Evolutionary conservation across 441 rosid genomes (phyloP).

Genomic region (Metrosideros polymorpha): DNA sequence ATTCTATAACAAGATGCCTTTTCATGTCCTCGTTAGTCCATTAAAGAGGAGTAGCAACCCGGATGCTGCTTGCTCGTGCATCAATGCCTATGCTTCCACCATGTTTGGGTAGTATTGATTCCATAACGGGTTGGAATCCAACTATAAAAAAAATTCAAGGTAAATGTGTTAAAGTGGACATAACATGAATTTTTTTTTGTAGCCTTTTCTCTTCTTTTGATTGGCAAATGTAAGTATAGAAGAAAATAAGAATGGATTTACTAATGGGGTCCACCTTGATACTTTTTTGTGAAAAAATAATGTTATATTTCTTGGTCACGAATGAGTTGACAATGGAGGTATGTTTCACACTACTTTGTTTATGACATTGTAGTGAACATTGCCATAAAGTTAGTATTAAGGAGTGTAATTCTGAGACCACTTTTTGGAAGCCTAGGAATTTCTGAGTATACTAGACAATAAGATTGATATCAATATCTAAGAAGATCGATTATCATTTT

Average conservation of each 20-base stretch:
- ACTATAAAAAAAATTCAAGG: no score
- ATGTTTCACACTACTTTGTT: neutral
- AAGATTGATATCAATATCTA: neutral
- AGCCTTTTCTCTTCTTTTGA: no score
- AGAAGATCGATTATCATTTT: neutral
- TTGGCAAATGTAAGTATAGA: neutral
- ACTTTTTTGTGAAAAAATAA: neutral
- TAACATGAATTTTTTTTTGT: no score
- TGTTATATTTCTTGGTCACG: neutral
- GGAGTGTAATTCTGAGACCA: neutral
- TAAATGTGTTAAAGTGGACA: no score
- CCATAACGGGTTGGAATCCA: no score
- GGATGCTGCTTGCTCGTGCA: no score
- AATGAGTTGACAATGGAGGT: neutral
- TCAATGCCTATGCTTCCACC: no score
- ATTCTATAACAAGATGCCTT: no score
- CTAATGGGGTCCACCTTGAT: neutral
- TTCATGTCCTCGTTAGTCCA: no score
- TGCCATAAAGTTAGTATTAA: neutral
- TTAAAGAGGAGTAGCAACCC: no score
- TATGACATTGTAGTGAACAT: neutral
- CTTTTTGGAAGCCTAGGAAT: neutral
- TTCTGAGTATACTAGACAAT: neutral
- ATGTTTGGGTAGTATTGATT: no score
- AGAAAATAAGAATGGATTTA: neutral